Base-by-base conservation (phyloP, 2,329 filamentous ascomycete species). In the Exophiala mesophila region DNA sequence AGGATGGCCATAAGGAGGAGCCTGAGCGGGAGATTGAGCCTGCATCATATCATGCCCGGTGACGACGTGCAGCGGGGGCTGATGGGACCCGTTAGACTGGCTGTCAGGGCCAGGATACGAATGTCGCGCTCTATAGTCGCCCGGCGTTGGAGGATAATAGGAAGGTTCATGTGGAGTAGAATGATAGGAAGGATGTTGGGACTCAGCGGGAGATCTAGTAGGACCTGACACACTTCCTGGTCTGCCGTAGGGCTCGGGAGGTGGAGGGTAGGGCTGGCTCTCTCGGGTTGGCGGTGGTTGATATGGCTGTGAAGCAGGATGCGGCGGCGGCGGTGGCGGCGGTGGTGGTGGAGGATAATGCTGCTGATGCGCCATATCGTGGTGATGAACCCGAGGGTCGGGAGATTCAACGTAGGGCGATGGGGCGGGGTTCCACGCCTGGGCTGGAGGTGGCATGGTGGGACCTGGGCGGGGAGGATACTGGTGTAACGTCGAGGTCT, bases 21-120 rank as follows among this genome's bases (percentile, higher is more conserved):
- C 41, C 18, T 36, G 51, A 9, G 38, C 43, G 17, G 36, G 46
- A 28, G 50, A 45, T 21, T 50, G 48, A 19, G 36, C 44, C 12
- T 45, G 37, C 54, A 56, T 56, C 46, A 55, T 50, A 21, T 56
- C 54, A 51, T 53, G 54, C 23, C 44, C 46, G 17, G 54, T 55
- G 31, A 50, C 33, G 16, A 50, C 47, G 39, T 56, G 54, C 26
- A 53, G 48, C 3, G 46, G 41, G 24, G 45, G 45, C 12, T 41
- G 53, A 38, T 51, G 53, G 30, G 44, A 41, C 37, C 44, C 54
- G 49, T 51, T 52, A 13, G 48, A 38, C 35, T 49, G 52, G 26
- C 23, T 38, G n/a, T 54, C 51, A 4, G 49, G 47, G 7, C 31
- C 50, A 39, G 41, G 36, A 47, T 56, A 56, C 23, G 44, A 47